Evolutionary conservation across 306 rosid genomes (phyloP).

Genomic region (Alnus rubra): DNA sequence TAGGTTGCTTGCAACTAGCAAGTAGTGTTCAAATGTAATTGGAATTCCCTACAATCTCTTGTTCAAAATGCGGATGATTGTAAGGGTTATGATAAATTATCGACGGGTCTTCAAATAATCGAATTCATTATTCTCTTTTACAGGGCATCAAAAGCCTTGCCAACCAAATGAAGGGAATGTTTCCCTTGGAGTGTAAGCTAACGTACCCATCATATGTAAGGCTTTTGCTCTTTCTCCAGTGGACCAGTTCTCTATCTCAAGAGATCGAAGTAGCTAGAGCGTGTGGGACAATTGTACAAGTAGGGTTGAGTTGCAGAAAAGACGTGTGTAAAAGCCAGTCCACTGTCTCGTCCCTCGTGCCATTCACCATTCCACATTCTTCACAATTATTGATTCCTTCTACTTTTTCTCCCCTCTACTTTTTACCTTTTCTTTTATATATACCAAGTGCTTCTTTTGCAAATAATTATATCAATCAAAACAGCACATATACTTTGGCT

Average conservation of each 20-base stretch:
- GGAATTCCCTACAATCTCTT: no score
- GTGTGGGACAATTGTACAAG: not conserved
- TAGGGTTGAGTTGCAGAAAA: slow-evolving; percentile 34
- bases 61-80: no score
- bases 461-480: not conserved
- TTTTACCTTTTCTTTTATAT: slow-evolving; percentile 7
- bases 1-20: no score
- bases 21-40: no score
- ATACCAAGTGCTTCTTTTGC: slow-evolving; percentile 10
- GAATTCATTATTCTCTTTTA: not conserved
- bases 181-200: slow-evolving; percentile 27
- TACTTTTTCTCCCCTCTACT: slow-evolving; percentile 17
- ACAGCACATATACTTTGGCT: slow-evolving; percentile 1
- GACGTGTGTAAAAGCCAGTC: slow-evolving; percentile 29
- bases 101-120: no score
- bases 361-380: slow-evolving; percentile 3
- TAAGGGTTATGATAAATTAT: no score
- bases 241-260: not conserved
- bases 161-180: not conserved
- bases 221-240: not conserved
- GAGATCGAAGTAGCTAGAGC: not conserved
- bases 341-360: not conserved
- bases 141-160: slow-evolving; percentile 1
- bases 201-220: not conserved
- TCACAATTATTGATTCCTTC: slow-evolving; percentile 27